These are phyloP conservation scores for Vachellia collinsii DNA, from an alignment of 306 rosid species.

Conservation along the genomic window DNA sequence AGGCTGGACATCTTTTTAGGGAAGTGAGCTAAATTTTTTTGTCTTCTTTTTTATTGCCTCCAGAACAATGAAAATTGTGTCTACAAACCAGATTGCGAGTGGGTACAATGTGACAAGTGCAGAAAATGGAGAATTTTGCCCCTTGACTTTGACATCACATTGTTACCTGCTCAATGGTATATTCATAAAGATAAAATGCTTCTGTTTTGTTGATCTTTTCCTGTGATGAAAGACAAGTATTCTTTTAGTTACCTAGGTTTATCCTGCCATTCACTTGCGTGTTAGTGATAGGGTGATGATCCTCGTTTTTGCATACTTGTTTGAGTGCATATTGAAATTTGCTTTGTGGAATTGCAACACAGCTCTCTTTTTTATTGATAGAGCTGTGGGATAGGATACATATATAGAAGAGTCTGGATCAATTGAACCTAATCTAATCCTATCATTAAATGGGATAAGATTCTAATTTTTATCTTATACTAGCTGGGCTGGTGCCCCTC, in stretches of 20 bases:
- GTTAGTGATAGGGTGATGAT: not conserved
- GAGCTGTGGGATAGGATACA: too few species aligned
- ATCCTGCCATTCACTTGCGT: not conserved
- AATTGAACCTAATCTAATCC: too few species aligned
- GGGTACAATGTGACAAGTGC: slow-evolving; percentile 73
- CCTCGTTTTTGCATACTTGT: not conserved
- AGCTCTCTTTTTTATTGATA: too few species aligned
- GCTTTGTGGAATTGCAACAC: too few species aligned
- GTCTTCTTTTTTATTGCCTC: not conserved
- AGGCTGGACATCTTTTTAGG: not conserved
- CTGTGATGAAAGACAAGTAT: not conserved
- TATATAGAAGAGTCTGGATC: too few species aligned
- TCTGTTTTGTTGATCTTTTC: not conserved
- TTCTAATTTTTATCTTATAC: too few species aligned
- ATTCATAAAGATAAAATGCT: slow-evolving; percentile 18
- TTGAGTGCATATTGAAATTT: not conserved
- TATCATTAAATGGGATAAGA: too few species aligned
- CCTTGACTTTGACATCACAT: slow-evolving; percentile 36
- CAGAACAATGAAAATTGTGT: slow-evolving; percentile 42
- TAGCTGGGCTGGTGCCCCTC: too few species aligned
- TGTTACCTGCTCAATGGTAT: slow-evolving; percentile 56
- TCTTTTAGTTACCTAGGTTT: slow-evolving; percentile 4
- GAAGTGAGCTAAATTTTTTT: not conserved
- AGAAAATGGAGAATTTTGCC: slow-evolving; percentile 64
- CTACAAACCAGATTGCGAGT: slow-evolving; percentile 56